Conservation (phyloP, 257 asterid genomes). For the Eustoma russellianum region DNA sequence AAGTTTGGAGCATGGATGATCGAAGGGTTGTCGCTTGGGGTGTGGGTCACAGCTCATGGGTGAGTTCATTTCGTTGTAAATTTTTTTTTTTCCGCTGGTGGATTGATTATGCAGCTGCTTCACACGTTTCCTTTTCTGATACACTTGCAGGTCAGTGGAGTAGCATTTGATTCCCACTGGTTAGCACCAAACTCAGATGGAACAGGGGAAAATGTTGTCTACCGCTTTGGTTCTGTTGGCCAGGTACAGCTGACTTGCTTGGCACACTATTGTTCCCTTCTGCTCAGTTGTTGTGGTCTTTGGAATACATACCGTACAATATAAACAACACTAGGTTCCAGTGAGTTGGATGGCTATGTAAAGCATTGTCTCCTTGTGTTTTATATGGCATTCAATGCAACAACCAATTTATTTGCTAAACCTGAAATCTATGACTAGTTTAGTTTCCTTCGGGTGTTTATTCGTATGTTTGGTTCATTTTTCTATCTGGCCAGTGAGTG, state of each 20-base stretch:
- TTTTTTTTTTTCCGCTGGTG: slow-evolving; percentile 5
- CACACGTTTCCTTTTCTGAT: slow-evolving; percentile 7
- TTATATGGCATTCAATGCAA: too few relatives aligned
- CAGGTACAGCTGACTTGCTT: slow-evolving; percentile 43
- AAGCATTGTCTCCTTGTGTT: too few relatives aligned
- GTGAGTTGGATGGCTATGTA: too few relatives aligned
- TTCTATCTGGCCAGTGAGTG: too few relatives aligned
- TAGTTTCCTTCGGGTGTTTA: too few relatives aligned
- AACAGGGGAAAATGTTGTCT: slow-evolving; percentile 68
- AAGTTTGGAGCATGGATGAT: slow-evolving; percentile 99
- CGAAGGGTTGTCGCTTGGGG: slow-evolving; percentile 99
- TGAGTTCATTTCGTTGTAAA: slow-evolving; percentile 30
- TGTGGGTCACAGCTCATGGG: slow-evolving; percentile 99
- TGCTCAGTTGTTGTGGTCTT: not conserved
- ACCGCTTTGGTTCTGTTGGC: slow-evolving; percentile 98
- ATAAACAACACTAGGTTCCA: too few relatives aligned
- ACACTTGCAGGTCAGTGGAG: slow-evolving; percentile 87
- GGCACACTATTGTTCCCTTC: not conserved
- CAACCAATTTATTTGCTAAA: too few relatives aligned
- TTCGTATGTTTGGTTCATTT: too few relatives aligned
- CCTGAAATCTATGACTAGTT: too few relatives aligned
- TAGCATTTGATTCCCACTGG: slow-evolving; percentile 97
- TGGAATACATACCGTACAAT: too few relatives aligned
- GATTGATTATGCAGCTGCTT: slow-evolving; percentile 8
- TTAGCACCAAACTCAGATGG: slow-evolving; percentile 80